These are phyloP conservation scores for Calcarisporium arbuscula DNA, from an alignment of 2,329 filamentous ascomycete species.

Conservation along the genomic window DNA sequence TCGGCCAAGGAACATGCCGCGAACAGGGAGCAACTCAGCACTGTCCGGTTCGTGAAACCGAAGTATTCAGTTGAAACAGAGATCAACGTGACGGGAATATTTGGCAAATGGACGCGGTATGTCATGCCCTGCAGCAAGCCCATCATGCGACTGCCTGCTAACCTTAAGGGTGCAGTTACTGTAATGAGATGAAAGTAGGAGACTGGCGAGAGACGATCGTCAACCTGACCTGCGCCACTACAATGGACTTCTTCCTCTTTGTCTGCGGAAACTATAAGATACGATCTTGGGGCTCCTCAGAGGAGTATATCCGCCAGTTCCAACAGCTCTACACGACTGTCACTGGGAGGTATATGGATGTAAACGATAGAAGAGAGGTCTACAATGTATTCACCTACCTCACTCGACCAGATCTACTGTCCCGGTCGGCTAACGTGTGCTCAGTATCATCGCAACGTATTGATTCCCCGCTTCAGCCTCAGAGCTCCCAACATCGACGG, in stretches of 20 bases:
- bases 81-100: constrained; percentile 17
- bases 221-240: constrained; percentile 12
- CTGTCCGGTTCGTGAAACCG: constrained; percentile 14
- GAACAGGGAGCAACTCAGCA: constrained; percentile 12
- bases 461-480: constrained; percentile 17
- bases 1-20: constrained; percentile 13
- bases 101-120: constrained; percentile 16
- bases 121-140: background rate
- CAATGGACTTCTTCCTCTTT: constrained; percentile 19
- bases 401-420: constrained; percentile 1
- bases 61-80: constrained; percentile 14
- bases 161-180: constrained; percentile 13
- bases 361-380: constrained; percentile 18
- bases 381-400: constrained; percentile 17
- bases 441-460: constrained; percentile 15
- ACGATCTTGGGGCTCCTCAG: constrained; percentile 13
- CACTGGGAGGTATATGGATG: constrained; percentile 15
- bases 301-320: constrained; percentile 21
- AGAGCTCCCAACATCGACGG: constrained; percentile 15
- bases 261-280: constrained; percentile 17
- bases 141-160: constrained; percentile 1
- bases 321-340: constrained; percentile 19
- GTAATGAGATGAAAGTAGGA: constrained; percentile 12
- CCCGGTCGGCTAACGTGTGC: constrained; percentile 7
- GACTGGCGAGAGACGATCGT: constrained; percentile 14